Percentiles rank a stretch among this genome's conserved stretches.
These are phyloP conservation scores for Castanopsis chinensis DNA, from an alignment of 306 rosid genomes.

Conservation along the genomic window DNA sequence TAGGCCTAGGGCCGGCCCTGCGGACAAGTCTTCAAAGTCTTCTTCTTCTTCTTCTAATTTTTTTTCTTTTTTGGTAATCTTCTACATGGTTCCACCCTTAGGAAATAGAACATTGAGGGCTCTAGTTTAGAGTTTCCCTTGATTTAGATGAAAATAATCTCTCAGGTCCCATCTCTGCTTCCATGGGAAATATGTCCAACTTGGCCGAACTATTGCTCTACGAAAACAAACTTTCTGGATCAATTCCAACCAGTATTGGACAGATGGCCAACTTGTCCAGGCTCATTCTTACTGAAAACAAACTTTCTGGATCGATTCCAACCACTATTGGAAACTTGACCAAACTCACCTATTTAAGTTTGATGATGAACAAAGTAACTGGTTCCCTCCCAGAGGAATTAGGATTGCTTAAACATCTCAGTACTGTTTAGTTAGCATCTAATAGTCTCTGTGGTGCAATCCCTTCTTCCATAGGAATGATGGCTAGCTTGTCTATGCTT, in stretches of 20 bases:
- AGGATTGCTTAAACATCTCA: not conserved
- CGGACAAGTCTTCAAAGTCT: no score
- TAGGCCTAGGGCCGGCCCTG: no score
- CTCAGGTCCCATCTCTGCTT: not conserved
- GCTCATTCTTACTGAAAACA: no score
- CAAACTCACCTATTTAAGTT: not conserved
- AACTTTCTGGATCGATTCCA: no score
- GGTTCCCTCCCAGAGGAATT: not conserved
- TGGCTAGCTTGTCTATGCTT: not conserved
- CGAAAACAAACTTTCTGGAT: not conserved
- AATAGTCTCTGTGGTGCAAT: slow-evolving; percentile 18
- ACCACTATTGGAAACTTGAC: not conserved
- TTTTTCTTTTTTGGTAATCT: no score
- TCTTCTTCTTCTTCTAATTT: no score
- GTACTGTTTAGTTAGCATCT: not conserved
- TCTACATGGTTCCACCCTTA: no score
- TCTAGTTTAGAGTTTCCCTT: no score
- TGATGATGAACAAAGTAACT: not conserved
- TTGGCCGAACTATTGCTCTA: not conserved
- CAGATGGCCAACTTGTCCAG: no score
- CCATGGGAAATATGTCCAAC: slow-evolving; percentile 6
- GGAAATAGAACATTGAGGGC: no score
- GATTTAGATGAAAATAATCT: not conserved
- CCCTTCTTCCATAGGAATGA: slow-evolving; percentile 16
- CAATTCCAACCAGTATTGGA: not conserved